phyloP scores from a whole-genome alignment of 345 rosid genomes.

The Linum usitatissimum region DNA sequence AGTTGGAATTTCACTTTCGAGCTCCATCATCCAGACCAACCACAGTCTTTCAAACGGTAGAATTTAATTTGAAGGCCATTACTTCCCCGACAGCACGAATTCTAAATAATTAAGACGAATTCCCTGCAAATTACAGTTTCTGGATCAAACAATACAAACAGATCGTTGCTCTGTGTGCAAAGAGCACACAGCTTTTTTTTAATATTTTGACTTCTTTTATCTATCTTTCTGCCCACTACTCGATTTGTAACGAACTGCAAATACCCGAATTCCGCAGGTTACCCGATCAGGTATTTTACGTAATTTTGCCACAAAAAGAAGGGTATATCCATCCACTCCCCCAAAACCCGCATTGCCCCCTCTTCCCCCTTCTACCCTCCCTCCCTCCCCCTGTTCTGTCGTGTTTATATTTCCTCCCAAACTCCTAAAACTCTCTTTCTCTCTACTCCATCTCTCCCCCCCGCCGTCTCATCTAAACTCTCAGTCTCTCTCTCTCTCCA shows the following conservation, averaged over 20 bases:
- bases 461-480: constrained; percentile 1
- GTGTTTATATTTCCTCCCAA: not conserved
- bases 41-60: too few species aligned
- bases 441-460: not conserved
- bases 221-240: not conserved
- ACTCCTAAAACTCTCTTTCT: not conserved
- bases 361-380: not conserved
- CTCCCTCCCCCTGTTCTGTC: not conserved
- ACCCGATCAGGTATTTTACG: not conserved
- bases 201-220: too few species aligned
- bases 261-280: not conserved
- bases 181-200: too few species aligned
- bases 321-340: constrained; percentile 6
- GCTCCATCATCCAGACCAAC: too few species aligned
- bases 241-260: not conserved
- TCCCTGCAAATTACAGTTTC: too few species aligned
- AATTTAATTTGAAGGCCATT: too few species aligned
- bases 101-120: too few species aligned
- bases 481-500: not conserved
- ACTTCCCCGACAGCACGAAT: too few species aligned
- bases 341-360: not conserved
- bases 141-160: too few species aligned
- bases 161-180: too few species aligned
- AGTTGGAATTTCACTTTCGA: too few species aligned
- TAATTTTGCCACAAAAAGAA: not conserved